A percentile compares a stretch with the other conserved stretches of the same genome.
These are phyloP conservation scores for Cordyceps fumosorosea DNA, from an alignment of 2,329 filamentous ascomycete genomes.

Conservation along the genomic window DNA sequence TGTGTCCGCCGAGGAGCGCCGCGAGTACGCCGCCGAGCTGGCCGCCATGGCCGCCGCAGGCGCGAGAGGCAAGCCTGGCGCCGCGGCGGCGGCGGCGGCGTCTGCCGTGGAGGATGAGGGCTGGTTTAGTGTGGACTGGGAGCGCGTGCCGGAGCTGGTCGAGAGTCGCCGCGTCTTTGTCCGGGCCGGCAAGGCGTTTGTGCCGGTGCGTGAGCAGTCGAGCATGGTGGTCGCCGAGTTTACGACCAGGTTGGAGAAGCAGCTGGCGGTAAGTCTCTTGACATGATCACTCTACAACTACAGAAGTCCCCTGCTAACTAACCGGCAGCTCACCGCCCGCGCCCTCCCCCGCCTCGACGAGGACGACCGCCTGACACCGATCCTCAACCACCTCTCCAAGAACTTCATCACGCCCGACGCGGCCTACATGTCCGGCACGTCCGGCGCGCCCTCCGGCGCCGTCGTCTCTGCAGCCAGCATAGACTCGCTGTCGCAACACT, in stretches of 20 bases:
- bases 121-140: conserved; percentile 98
- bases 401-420: conserved; percentile 92
- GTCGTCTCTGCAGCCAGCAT: conserved; percentile 74
- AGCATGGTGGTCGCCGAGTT: conserved; percentile 90
- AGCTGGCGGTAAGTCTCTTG: conserved; percentile 60
- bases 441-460: conserved; percentile 57
- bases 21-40: conserved; percentile 56
- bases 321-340: conserved; percentile 68
- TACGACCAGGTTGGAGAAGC: conserved; percentile 67
- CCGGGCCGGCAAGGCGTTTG: conserved; percentile 78
- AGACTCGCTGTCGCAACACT: conserved; percentile 68
- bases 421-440: conserved; percentile 58
- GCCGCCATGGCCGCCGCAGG: conserved; percentile 35
- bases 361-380: conserved; percentile 76
- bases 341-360: conserved; percentile 89
- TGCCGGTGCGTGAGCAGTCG: conserved; percentile 77
- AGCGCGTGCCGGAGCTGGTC: conserved; percentile 82
- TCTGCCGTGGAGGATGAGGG: conserved; percentile 60
- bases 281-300: neutral
- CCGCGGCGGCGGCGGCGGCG: conserved; percentile 12
- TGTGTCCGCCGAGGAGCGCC: conserved; percentile 71
- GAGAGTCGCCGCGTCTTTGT: conserved; percentile 72
- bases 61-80: conserved; percentile 18
- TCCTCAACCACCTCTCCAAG: conserved; percentile 74
- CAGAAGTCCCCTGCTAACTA: neutral